Conservation (phyloP, 306 rosid species). For the Cucumis hystrix region DNA sequence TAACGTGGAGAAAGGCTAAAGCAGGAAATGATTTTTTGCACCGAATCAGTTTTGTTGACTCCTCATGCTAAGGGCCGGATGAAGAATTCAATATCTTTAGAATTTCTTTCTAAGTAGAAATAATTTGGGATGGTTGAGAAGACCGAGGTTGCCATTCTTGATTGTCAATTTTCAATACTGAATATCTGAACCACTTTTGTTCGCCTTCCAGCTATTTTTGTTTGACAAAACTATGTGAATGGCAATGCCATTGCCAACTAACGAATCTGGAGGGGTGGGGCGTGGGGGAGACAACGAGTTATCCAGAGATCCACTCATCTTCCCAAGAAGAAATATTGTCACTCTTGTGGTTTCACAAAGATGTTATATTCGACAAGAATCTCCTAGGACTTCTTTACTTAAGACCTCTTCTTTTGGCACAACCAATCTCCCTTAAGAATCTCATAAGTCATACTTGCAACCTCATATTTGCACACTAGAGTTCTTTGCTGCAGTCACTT, state of each 20-base stretch:
- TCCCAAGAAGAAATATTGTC: not conserved
- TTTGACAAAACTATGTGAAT: not conserved
- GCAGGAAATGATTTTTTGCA: not conserved
- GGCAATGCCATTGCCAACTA: too few relatives aligned
- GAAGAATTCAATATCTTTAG: not conserved
- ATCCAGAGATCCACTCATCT: not conserved
- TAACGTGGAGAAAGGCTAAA: not conserved
- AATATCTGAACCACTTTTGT: not conserved
- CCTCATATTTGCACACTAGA: not conserved
- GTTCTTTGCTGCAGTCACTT: not conserved
- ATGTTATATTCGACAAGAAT: not conserved
- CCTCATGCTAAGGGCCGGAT: not conserved
- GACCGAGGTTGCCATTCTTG: not conserved
- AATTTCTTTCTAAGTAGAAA: not conserved
- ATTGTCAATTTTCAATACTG: not conserved
- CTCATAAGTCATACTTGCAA: not conserved
- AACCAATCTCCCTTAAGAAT: not conserved
- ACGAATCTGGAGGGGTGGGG: too few relatives aligned
- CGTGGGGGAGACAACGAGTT: too few relatives aligned
- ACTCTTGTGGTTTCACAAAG: not conserved
- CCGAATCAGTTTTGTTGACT: not conserved
- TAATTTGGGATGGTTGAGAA: not conserved
- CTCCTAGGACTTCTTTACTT: not conserved
- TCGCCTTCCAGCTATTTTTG: not conserved
- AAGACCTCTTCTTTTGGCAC: not conserved